Conservation (phyloP, 495 filamentous ascomycete genomes). For the Neurospora intermedia region DNA sequence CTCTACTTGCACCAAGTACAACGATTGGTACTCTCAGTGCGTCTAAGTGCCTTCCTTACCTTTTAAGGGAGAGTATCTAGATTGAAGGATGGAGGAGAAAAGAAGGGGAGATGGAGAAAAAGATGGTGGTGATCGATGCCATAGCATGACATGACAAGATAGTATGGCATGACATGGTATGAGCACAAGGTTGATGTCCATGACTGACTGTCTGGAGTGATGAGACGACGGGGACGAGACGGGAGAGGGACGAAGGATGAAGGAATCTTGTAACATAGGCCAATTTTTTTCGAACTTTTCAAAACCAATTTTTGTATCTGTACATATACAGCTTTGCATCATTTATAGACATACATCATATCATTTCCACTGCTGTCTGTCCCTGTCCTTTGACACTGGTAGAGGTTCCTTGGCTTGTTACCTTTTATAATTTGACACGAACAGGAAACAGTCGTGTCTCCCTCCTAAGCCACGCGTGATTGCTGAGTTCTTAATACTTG, state of each 20-base stretch:
- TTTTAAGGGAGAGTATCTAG: too few species aligned
- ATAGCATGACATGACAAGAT: not conserved
- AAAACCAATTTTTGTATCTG: not conserved
- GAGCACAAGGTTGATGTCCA: not conserved
- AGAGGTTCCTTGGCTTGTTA: not conserved
- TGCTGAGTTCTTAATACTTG: not conserved
- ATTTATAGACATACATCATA: not conserved
- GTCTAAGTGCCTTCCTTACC: not conserved
- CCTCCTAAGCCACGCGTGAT: not conserved
- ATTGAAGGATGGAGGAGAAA: not conserved
- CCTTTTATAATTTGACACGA: too few species aligned
- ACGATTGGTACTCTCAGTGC: constrained; percentile 31
- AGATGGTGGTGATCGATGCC: not conserved
- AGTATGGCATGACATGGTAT: not conserved
- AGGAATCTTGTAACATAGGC: not conserved
- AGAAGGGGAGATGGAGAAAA: too few species aligned
- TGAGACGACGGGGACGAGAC: not conserved
- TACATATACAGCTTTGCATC: not conserved
- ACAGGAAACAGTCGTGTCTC: not conserved
- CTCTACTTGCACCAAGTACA: constrained; percentile 34
- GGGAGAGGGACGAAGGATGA: too few species aligned
- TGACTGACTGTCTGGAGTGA: not conserved
- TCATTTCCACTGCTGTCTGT: not conserved
- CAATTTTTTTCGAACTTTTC: not conserved
- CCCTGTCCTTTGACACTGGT: not conserved